A percentile compares a stretch with the other conserved stretches of the same genome.
phyloP scores from a whole-genome alignment of 1,139 yeast species.

The Geotrichum restrictum region DNA sequence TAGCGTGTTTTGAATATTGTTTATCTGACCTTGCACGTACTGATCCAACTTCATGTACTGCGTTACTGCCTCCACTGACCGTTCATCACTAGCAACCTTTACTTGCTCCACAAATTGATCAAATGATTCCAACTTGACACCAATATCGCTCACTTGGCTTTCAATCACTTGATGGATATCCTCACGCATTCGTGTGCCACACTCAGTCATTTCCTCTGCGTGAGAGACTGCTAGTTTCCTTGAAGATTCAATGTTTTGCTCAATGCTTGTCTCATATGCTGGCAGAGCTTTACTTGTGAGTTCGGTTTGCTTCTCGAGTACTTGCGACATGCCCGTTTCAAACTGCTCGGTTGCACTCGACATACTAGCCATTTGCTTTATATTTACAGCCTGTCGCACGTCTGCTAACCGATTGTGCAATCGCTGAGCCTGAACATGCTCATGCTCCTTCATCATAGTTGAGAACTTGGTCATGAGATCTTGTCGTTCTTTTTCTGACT shows the following conservation, averaged over 20 bases:
- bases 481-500: constrained; percentile 14
- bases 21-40: not conserved
- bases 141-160: constrained; percentile 3
- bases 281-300: not conserved
- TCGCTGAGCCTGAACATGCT: constrained; percentile 2
- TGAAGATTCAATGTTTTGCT: not conserved
- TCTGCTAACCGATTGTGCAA: constrained; percentile 1
- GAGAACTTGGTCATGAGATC: constrained; percentile 15
- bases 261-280: not conserved
- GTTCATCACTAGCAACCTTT: not conserved
- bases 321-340: constrained; percentile 4
- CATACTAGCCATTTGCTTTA: not conserved
- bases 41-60: not conserved
- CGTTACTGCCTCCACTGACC: not conserved
- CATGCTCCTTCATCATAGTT: constrained; percentile 13
- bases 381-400: not conserved
- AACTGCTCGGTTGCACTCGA: not conserved
- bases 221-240: not conserved
- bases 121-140: not conserved
- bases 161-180: constrained; percentile 1
- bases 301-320: not conserved
- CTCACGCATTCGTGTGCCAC: constrained; percentile 1
- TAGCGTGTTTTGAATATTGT: not conserved
- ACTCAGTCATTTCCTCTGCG: not conserved
- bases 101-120: not conserved